Conservation (phyloP, 129 eudicot species). For the Rutidosis leptorrhynchoides region DNA sequence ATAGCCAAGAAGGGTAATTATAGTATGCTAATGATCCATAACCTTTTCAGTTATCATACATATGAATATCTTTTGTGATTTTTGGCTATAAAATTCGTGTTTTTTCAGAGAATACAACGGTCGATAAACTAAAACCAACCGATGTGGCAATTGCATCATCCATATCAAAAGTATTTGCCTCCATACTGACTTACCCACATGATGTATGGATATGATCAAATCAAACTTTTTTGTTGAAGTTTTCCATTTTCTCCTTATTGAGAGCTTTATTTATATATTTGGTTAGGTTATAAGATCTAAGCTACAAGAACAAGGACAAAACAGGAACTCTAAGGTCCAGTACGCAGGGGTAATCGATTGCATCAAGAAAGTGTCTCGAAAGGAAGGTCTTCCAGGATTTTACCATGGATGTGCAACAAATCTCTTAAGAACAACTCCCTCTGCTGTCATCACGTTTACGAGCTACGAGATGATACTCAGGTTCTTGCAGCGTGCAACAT, state of each 20-base stretch:
- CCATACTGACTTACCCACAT: slow-evolving; percentile 89
- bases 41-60: too few species aligned
- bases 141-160: slow-evolving; percentile 93
- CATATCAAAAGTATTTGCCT: slow-evolving; percentile 71
- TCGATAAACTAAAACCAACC: slow-evolving; percentile 51
- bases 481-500: slow-evolving; percentile 36
- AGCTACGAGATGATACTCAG: slow-evolving; percentile 76
- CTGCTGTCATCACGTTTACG: slow-evolving; percentile 79
- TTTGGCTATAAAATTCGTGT: too few species aligned
- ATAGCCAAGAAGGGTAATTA: slow-evolving; percentile 79
- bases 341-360: slow-evolving; percentile 74
- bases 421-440: slow-evolving; percentile 79
- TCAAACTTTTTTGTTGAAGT: too few species aligned
- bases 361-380: slow-evolving; percentile 48
- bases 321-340: slow-evolving; percentile 37
- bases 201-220: too few species aligned
- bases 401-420: slow-evolving; percentile 87
- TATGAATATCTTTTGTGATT: too few species aligned
- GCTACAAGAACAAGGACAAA: slow-evolving; percentile 89
- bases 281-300: too few species aligned
- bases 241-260: too few species aligned
- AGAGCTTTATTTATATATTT: too few species aligned
- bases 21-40: too few species aligned
- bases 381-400: slow-evolving; percentile 61
- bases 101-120: slow-evolving; percentile 59